phyloP scores from a whole-genome alignment of 1,284 basidiomycete species.

The Puccinia novopanici region DNA sequence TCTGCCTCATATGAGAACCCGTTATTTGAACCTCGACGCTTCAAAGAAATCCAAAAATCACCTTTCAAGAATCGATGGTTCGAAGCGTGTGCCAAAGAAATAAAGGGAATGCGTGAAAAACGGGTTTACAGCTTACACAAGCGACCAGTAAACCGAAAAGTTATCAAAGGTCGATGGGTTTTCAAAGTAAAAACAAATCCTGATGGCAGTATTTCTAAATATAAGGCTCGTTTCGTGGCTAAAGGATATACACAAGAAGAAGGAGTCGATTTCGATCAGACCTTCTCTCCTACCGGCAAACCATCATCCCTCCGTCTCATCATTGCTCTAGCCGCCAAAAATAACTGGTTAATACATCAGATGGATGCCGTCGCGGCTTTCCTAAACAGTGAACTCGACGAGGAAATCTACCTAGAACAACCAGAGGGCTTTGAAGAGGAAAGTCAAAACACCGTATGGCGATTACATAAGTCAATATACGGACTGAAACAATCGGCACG shows the following conservation, averaged over 20 bases:
- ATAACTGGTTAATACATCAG: conserved; percentile 41
- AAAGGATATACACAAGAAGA: conserved; percentile 49
- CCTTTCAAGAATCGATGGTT: not conserved
- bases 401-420: not conserved
- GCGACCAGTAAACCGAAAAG: not conserved
- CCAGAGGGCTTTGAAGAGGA: conserved; percentile 10
- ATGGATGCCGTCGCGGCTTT: conserved; percentile 51
- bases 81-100: not conserved
- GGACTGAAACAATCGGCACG: not conserved
- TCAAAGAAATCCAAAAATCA: not conserved
- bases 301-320: conserved; percentile 36
- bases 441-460: not conserved
- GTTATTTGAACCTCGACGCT: not conserved
- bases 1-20: not conserved
- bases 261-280: conserved; percentile 47
- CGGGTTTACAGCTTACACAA: not conserved
- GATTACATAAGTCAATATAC: not conserved
- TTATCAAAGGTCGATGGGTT: conserved; percentile 33
- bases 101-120: not conserved
- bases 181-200: conserved; percentile 36
- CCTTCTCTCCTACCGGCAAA: conserved; percentile 23
- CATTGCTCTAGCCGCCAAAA: conserved; percentile 42
- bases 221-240: conserved; percentile 51
- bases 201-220: conserved; percentile 13
- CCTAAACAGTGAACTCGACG: conserved; percentile 47